Evolutionary conservation across 495 filamentous ascomycete genomes (phyloP).

Genomic region (Margaritispora aquatica): DNA sequence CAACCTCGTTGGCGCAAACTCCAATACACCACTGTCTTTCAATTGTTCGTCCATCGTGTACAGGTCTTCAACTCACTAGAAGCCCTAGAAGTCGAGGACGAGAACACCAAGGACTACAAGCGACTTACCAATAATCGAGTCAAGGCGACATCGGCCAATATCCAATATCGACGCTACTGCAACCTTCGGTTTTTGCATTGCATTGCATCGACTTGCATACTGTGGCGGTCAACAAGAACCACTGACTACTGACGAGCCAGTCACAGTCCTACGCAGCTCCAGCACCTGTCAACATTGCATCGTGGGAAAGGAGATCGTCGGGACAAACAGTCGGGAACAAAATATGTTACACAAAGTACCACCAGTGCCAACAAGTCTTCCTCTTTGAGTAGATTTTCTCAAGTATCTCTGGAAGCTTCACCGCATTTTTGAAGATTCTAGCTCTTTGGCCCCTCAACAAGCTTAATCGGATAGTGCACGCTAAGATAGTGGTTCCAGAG

Average conservation of each 20-base stretch:
- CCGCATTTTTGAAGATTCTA: neutral
- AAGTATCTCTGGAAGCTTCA: neutral
- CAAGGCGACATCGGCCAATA: constrained; percentile 1
- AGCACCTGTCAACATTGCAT: constrained; percentile 7
- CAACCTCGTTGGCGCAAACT: neutral
- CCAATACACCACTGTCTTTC: too few relatives aligned
- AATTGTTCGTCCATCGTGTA: too few relatives aligned
- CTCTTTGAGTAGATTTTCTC: too few relatives aligned
- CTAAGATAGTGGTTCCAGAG: neutral
- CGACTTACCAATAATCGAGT: neutral
- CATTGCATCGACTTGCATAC: constrained; percentile 4
- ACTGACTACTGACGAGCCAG: neutral
- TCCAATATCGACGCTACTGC: neutral
- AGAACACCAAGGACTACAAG: neutral
- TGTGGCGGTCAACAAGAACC: constrained; percentile 16
- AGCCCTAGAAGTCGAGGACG: too few relatives aligned
- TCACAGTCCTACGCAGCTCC: neutral
- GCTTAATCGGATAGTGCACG: neutral
- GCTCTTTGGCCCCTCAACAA: neutral
- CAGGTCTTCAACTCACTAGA: too few relatives aligned
- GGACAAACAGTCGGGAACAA: neutral
- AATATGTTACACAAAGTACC: neutral
- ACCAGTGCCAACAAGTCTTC: neutral
- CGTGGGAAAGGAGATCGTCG: neutral
- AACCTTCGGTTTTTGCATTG: constrained; percentile 3